Conservation (phyloP, 1,139 yeast species). For the Pichia norvegensis region DNA sequence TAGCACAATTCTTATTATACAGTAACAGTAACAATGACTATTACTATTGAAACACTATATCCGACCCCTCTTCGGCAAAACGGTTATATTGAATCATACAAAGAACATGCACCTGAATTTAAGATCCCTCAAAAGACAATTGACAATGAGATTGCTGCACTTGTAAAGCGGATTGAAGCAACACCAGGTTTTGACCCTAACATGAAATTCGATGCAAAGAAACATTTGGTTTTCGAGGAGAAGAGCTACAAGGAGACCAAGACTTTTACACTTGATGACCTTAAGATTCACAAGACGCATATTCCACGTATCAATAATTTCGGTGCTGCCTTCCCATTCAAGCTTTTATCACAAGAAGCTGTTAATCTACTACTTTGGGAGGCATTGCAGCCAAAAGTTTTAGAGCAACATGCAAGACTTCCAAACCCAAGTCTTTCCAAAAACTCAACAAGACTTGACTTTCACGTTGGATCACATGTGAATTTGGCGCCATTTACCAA, state of each 20-base stretch:
- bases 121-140: slow-evolving; percentile 27
- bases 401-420: slow-evolving; percentile 27
- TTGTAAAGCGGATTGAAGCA: slow-evolving; percentile 24
- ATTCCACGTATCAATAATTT: slow-evolving; percentile 26
- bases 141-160: slow-evolving; percentile 24
- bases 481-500: slow-evolving; percentile 28
- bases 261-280: slow-evolving; percentile 25
- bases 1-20: neutral
- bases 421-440: slow-evolving; percentile 26
- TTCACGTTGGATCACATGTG: slow-evolving; percentile 31
- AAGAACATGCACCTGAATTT: slow-evolving; percentile 19
- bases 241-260: slow-evolving; percentile 25
- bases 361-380: slow-evolving; percentile 33
- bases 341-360: slow-evolving; percentile 31
- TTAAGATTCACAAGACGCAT: slow-evolving; percentile 29
- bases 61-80: slow-evolving; percentile 18
- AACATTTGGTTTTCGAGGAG: slow-evolving; percentile 27
- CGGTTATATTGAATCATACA: slow-evolving; percentile 22
- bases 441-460: slow-evolving; percentile 27
- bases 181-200: slow-evolving; percentile 29
- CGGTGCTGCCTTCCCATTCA: slow-evolving; percentile 31
- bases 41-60: slow-evolving; percentile 14
- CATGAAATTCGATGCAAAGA: slow-evolving; percentile 27
- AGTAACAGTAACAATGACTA: slow-evolving; percentile 12
- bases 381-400: slow-evolving; percentile 25